Base-by-base conservation (phyloP, 208 protist species). In the Herpetomonas samuelpessoai region DNA sequence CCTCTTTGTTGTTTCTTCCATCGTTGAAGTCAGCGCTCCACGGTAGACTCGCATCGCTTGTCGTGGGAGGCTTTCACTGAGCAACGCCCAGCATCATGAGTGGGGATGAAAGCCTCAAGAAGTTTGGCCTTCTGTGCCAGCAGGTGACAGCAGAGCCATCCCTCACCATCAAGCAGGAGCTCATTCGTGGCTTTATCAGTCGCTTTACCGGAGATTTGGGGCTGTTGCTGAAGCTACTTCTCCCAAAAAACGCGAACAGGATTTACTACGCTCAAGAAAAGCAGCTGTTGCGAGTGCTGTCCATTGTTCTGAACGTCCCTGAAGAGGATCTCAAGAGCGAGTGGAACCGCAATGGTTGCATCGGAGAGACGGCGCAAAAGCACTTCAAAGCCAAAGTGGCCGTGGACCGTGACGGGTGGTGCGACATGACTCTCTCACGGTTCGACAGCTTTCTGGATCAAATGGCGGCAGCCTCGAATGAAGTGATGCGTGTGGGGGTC, bases 211-310 rank as follows among this genome's bases (percentile, higher is more conserved):
- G 87, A 7, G 76, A 91, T 41, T 58, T 82, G 30, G 75, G 72
- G 41, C 57, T 95, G 22, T 49, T 92, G 14, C 63, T 77, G 26
- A 83, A 78, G 45, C 65, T 93, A 31, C 65, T 96, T 0, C 69
- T 95, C 2, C 73, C 76, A 18, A 91, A 91, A 64, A 74, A 88
- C 26, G 71, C 80, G 38, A 74, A 77, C 35, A 57, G 86, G 6
- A 64, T 88, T 3, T 93, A 88, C 65, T 74, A 92, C 62, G 59
- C 87, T 1, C 75, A 86, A 55, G 92, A 96, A 27, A 93, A 91
- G 57, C 62, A 81, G 61, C 70, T 96, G 21, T n/a, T 88, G 24
- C 74, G 81, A 24, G 61, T 93, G 2, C 65, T 88, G 10, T 68
- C 81, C 9, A 38, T 64, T 0, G 59, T 83, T 12, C 76, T 86